Evolutionary conservation across 2,329 filamentous ascomycete species (phyloP).

Genomic region (Sporothrix luriei): DNA sequence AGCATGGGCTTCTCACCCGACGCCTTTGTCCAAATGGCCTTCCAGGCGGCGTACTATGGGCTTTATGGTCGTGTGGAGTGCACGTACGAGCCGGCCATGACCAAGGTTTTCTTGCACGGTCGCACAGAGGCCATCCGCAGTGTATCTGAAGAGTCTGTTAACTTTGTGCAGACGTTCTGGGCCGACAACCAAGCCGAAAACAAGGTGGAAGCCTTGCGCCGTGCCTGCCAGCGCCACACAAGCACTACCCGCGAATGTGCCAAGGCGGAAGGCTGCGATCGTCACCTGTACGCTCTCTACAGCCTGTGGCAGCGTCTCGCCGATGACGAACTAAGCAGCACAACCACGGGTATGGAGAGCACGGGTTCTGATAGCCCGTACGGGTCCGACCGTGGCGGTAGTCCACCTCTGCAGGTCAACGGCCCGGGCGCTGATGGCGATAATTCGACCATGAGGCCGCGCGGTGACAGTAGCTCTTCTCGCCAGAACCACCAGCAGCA

Average conservation of each 20-base stretch:
- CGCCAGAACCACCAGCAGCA: slow-evolving; percentile 28
- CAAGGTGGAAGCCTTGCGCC: slow-evolving; percentile 83
- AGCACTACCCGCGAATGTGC: slow-evolving; percentile 79
- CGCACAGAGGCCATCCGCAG: slow-evolving; percentile 91
- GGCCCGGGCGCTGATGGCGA: slow-evolving; percentile 29
- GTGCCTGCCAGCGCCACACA: slow-evolving; percentile 81
- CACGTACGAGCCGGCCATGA: slow-evolving; percentile 98
- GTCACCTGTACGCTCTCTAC: slow-evolving; percentile 91
- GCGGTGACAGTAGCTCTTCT: slow-evolving; percentile 37
- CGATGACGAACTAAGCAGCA: slow-evolving; percentile 66
- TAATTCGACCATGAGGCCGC: slow-evolving; percentile 25
- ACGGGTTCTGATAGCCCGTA: slow-evolving; percentile 24
- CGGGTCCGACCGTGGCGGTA: slow-evolving; percentile 61
- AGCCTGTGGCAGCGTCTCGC: slow-evolving; percentile 91
- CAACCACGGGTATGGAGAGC: slow-evolving; percentile 46
- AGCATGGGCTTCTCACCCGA: slow-evolving; percentile 96
- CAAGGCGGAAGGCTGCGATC: slow-evolving; percentile 86
- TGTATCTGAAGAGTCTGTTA: slow-evolving; percentile 78
- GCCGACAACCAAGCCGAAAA: slow-evolving; percentile 78
- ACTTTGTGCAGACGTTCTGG: slow-evolving; percentile 94
- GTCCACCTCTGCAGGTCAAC: slow-evolving; percentile 46
- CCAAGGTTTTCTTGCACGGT: slow-evolving; percentile 88
- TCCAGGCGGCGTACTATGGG: slow-evolving; percentile 96
- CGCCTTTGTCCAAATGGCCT: slow-evolving; percentile 98
- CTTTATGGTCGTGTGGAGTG: slow-evolving; percentile 92